Evolutionary conservation across 2,329 filamentous ascomycete species (phyloP), one percentile per base, ranked within the genome.

Genomic region (Monosporascus cannonballus): DNA sequence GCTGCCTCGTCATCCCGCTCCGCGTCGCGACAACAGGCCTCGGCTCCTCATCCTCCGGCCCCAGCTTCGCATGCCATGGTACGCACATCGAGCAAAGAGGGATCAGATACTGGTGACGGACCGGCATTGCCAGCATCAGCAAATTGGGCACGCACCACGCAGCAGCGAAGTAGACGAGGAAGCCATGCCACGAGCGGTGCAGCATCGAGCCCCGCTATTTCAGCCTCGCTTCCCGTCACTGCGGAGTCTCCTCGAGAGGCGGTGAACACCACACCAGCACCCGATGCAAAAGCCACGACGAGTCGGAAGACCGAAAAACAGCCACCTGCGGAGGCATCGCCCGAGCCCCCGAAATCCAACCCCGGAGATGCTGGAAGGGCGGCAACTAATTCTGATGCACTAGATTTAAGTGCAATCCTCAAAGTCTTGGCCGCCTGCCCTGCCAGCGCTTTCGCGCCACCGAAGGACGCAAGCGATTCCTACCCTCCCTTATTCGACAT

Each of bases 121-220:
- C 91, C 94, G 39, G 94, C 91, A n/a, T 76, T 99, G 42, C 95
- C 94, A 2, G 90, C 92, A 1, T 91, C 92, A 3, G 94, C 93
- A 4, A 96, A 87, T 65, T 99, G 94, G 94, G 94, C 93, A 74
- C 76, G 84, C 67, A 81, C 86, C 64, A 76, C 85, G 52, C 83
- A 76, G 69, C 81, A 79, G 58, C 79, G 78, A 54, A 90, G 81
- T 70, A 84, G 84, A 63, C 83, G 81, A 61, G 89, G 83, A 55
- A 96, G 91, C 63, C 83, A 91, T 60, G 87, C 89, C 34, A 92
- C 89, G 1, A 95, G 87, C 64, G 85, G 83, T 58, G 87, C 89
- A 20, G 85, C 89, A 25, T 86, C 90, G 2, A 96, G 92, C 66
- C 92, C 93, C 46, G 87, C 88, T 38, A 79, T 85, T n/a, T 85